A percentile compares a stretch with the other conserved stretches of the same genome.
phyloP scores from a whole-genome alignment of 2,329 filamentous ascomycete species.

The Fusarium torulosum region DNA sequence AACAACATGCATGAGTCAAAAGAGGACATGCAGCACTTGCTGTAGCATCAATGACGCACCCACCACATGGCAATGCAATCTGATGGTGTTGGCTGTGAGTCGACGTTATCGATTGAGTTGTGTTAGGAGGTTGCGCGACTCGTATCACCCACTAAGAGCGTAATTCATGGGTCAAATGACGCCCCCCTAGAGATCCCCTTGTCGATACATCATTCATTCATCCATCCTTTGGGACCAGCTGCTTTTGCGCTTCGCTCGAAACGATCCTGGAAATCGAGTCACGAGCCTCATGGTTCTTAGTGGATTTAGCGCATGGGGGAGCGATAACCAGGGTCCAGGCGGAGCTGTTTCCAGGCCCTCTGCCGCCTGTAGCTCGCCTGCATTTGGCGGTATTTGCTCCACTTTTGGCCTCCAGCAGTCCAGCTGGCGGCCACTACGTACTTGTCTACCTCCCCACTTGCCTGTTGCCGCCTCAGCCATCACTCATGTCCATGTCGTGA shows the following conservation, averaged over 20 bases:
- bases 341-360: constrained; percentile 22
- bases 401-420: constrained; percentile 4
- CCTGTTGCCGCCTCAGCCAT: constrained; percentile 47
- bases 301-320: constrained; percentile 32
- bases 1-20: constrained; percentile 3
- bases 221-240: constrained; percentile 1
- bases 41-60: constrained; percentile 34
- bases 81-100: constrained; percentile 33
- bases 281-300: constrained; percentile 39
- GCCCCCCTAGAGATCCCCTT: constrained; percentile 25
- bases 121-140: constrained; percentile 24
- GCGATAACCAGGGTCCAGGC: constrained; percentile 25
- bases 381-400: constrained; percentile 8
- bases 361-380: constrained; percentile 20
- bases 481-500: constrained; percentile 40
- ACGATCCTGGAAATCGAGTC: constrained; percentile 42
- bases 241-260: constrained; percentile 22
- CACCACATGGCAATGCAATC: constrained; percentile 24
- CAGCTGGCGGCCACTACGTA: too few species aligned
- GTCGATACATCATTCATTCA: constrained; percentile 8
- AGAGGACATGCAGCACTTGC: neutral
- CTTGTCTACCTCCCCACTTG: constrained; percentile 18
- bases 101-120: constrained; percentile 39
- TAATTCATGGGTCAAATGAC: constrained; percentile 46
- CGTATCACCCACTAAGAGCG: constrained; percentile 35